phyloP scores from a whole-genome alignment of 2,329 filamentous ascomycete genomes.

The Aspergillus tanneri region DNA sequence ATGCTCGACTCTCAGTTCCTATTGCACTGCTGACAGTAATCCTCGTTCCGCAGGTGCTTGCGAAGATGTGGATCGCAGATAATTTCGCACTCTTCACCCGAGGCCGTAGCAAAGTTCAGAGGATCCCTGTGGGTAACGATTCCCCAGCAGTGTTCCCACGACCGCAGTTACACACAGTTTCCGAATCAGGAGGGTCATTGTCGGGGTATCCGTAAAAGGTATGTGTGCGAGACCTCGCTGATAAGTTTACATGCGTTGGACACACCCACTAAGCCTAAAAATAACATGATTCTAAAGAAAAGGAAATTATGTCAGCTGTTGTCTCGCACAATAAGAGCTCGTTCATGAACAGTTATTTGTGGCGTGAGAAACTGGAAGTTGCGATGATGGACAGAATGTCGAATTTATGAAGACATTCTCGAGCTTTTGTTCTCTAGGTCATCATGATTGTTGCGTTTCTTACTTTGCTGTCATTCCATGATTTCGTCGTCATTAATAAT shows the following conservation, averaged over 20 bases:
- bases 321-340: no score
- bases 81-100: conserved; percentile 15
- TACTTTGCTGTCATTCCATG: no score
- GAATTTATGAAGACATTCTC: no score
- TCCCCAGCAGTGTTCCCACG: conserved; percentile 11
- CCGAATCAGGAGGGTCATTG: conserved; percentile 10
- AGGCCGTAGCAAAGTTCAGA: conserved; percentile 13
- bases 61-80: conserved; percentile 15
- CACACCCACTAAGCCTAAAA: no score
- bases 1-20: conserved; percentile 8
- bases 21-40: conserved; percentile 8
- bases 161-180: conserved; percentile 10
- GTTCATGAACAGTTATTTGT: no score
- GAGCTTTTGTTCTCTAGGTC: no score
- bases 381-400: no score
- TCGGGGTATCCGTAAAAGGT: conserved; percentile 15
- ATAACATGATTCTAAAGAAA: no score
- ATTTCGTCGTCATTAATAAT: no score
- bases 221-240: not conserved
- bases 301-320: no score
- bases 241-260: not conserved
- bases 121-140: conserved; percentile 14
- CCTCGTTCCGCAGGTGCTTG: conserved; percentile 16
- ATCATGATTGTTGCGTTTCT: no score
- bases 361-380: no score